phyloP scores from a whole-genome alignment of 2,329 filamentous ascomycete species.

The Colletotrichum agaves region DNA sequence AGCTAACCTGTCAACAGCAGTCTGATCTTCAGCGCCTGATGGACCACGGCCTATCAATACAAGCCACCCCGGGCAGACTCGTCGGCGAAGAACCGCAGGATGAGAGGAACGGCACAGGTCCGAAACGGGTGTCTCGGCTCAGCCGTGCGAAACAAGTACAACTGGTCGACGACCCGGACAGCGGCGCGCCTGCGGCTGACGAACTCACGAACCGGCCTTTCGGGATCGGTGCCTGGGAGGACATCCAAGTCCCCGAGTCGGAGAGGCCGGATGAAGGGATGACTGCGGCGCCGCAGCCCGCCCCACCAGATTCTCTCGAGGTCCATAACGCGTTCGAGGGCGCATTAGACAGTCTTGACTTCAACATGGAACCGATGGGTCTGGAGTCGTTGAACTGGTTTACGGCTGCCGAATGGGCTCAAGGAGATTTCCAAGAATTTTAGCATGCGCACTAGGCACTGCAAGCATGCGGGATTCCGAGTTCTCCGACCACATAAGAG shows the following conservation, averaged over 20 bases:
- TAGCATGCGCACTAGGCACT: background rate
- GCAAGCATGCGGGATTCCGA: too few relatives aligned
- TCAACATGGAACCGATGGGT: conserved; percentile 58
- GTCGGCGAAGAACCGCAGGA: conserved; percentile 43
- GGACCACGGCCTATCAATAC: conserved; percentile 52
- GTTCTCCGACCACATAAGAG: too few relatives aligned
- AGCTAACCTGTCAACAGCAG: conserved; percentile 41
- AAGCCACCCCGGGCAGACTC: conserved; percentile 45
- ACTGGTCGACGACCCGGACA: conserved; percentile 30
- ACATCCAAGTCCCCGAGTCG: conserved; percentile 33
- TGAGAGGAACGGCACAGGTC: conserved; percentile 19
- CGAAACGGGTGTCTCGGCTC: conserved; percentile 27
- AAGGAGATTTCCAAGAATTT: conserved; percentile 32
- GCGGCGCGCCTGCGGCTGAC: conserved; percentile 24
- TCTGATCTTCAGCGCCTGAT: conserved; percentile 64
- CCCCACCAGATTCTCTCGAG: conserved; percentile 51
- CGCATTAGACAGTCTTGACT: conserved; percentile 57
- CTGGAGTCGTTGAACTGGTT: conserved; percentile 44
- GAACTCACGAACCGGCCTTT: conserved; percentile 36
- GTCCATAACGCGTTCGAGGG: conserved; percentile 64
- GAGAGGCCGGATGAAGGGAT: conserved; percentile 22
- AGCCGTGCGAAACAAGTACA: conserved; percentile 33
- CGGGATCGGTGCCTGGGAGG: conserved; percentile 35
- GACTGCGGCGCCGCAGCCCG: conserved; percentile 36
- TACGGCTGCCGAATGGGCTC: conserved; percentile 30